Evolutionary conservation across 1,139 yeast species (phyloP).

Genomic region (Scheffersomyces lignicola): DNA sequence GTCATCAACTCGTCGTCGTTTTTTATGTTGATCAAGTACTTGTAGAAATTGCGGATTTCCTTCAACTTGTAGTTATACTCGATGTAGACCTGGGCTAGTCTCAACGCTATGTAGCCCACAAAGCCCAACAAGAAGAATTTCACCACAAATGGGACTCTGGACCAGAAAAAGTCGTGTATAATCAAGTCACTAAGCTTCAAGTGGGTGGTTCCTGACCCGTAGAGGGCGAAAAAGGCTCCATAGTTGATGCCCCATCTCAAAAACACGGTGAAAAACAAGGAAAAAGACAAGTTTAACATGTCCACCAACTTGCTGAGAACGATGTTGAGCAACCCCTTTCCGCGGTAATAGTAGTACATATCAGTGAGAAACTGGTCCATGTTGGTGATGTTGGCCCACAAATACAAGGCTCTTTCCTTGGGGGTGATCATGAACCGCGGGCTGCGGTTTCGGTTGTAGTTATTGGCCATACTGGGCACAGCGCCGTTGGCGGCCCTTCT

Average conservation of each 20-base stretch:
- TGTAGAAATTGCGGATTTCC: conserved; percentile 67
- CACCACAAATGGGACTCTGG: conserved; percentile 46
- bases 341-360: conserved; percentile 79
- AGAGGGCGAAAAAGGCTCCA: conserved; percentile 26
- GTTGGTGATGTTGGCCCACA: conserved; percentile 95
- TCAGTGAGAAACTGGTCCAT: conserved; percentile 83
- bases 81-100: conserved; percentile 60
- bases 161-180: conserved; percentile 60
- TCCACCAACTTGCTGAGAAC: conserved; percentile 65
- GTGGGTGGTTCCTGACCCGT: conserved; percentile 16
- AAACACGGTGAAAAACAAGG: conserved; percentile 74
- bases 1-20: conserved; percentile 84
- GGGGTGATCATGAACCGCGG: conserved; percentile 44
- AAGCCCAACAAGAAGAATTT: conserved; percentile 67
- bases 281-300: conserved; percentile 71
- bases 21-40: conserved; percentile 63
- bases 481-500: conserved; percentile 10
- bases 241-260: conserved; percentile 85
- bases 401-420: conserved; percentile 82
- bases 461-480: conserved; percentile 11
- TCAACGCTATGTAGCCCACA: conserved; percentile 53
- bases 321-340: conserved; percentile 82
- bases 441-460: conserved; percentile 16
- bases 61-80: conserved; percentile 50
- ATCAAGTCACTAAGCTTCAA: conserved; percentile 47